Percentiles rank a stretch among this genome's conserved stretches.
Evolutionary conservation across 202 grass and related monocot species (phyloP).

Genomic region (Bolboschoenoplectus hybrid): DNA sequence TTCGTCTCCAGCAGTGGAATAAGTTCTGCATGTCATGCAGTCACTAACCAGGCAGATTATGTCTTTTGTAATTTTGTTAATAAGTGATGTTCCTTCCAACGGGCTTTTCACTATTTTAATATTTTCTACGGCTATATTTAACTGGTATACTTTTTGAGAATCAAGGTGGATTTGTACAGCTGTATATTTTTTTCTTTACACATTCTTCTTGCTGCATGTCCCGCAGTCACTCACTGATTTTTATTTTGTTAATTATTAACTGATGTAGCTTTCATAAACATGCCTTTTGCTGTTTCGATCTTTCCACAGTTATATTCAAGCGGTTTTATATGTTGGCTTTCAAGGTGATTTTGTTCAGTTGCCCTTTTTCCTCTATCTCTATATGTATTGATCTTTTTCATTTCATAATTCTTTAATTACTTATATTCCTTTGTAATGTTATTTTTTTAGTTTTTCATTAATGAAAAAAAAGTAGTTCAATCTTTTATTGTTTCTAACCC

Average conservation of each 20-base stretch:
- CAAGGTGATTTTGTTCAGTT: constrained; percentile 13
- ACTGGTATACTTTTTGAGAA: background rate
- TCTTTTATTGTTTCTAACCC: background rate
- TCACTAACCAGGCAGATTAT: constrained; percentile 15
- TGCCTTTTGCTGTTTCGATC: background rate
- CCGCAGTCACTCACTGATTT: background rate
- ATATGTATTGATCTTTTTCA: background rate
- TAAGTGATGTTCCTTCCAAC: constrained; percentile 14
- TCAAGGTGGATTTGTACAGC: constrained; percentile 20
- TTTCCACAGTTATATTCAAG: background rate
- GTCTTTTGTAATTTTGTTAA: constrained; percentile 28
- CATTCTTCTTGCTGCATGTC: background rate
- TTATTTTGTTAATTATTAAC: background rate
- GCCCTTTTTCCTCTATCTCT: background rate
- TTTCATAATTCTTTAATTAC: background rate
- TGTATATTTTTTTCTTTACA: background rate
- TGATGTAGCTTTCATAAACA: background rate
- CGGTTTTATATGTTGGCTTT: background rate
- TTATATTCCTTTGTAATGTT: background rate
- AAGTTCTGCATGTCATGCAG: constrained; percentile 4
- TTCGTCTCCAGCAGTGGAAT: constrained; percentile 15
- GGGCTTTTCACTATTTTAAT: background rate
- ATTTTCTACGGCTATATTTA: constrained; percentile 20
- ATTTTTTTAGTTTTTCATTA: background rate
- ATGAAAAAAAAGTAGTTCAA: background rate